phyloP scores from a whole-genome alignment of 2,329 filamentous ascomycete genomes.

The Aspergillus nomiae region DNA sequence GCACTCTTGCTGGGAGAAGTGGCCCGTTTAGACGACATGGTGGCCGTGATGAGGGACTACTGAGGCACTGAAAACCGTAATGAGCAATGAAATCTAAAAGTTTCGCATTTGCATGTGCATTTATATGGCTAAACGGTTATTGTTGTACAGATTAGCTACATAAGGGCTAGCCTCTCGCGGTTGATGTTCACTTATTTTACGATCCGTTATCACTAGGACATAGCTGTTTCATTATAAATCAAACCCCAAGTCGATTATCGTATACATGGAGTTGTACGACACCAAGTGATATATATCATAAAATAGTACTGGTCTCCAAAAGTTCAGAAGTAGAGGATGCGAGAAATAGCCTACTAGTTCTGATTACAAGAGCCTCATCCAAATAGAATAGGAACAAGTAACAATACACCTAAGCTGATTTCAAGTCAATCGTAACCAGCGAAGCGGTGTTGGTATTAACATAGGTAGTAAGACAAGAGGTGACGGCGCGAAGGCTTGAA shows the following conservation, averaged over 20 bases:
- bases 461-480: neutral
- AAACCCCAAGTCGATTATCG: neutral
- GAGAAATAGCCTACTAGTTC: neutral
- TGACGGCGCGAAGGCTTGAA: neutral
- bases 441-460: neutral
- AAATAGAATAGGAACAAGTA: neutral
- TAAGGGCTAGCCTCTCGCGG: neutral
- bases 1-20: slow-evolving; percentile 78
- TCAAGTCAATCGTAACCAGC: neutral
- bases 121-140: neutral
- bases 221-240: neutral
- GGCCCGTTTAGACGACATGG: slow-evolving; percentile 77
- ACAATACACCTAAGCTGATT: neutral
- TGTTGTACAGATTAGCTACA: neutral
- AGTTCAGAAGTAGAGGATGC: neutral
- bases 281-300: neutral
- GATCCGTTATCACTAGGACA: neutral
- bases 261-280: neutral
- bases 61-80: slow-evolving; percentile 39
- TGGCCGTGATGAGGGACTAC: slow-evolving; percentile 80
- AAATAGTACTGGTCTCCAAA: neutral
- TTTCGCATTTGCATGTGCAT: slow-evolving; percentile 1
- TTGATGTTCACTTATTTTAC: neutral
- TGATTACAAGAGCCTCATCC: neutral
- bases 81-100: slow-evolving; percentile 5